These are phyloP conservation scores for Alternaria sp. DNA, from an alignment of 2,329 filamentous ascomycete species.

Conservation along the genomic window DNA sequence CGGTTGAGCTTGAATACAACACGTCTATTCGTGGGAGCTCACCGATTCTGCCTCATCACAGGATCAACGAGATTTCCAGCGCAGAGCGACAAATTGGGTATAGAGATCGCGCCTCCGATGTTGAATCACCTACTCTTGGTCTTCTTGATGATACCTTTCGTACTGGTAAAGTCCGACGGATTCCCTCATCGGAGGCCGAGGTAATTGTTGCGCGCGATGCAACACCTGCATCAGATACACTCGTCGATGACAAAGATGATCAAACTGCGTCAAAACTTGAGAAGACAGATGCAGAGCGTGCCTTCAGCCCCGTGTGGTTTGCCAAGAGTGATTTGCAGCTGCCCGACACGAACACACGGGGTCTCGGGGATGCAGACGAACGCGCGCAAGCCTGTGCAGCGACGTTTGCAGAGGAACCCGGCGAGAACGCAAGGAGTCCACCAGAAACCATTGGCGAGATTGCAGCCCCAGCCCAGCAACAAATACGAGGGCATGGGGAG, in stretches of 20 bases:
- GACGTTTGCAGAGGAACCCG: constrained; percentile 2
- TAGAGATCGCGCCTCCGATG: background rate
- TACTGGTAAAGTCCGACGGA: constrained; percentile 2
- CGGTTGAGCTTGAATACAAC: background rate
- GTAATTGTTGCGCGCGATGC: constrained; percentile 31
- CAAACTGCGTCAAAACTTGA: constrained; percentile 3
- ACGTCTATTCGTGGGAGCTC: background rate
- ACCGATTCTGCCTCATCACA: background rate
- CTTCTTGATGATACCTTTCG: background rate
- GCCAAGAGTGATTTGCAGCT: constrained; percentile 22
- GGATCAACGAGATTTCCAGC: background rate
- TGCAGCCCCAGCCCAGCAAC: constrained; percentile 5
- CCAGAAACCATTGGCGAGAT: background rate
- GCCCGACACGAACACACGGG: constrained; percentile 2
- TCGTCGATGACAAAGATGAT: constrained; percentile 17
- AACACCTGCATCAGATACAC: constrained; percentile 33
- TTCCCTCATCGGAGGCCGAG: constrained; percentile 8
- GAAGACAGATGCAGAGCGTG: constrained; percentile 5
- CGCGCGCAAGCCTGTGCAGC: background rate
- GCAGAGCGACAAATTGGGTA: background rate
- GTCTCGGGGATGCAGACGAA: background rate
- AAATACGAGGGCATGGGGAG: constrained; percentile 15
- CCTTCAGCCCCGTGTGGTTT: constrained; percentile 17
- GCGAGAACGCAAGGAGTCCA: background rate
- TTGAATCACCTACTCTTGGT: background rate